phyloP scores from a whole-genome alignment of 1,284 basidiomycete genomes.

The Trametes sp. region DNA sequence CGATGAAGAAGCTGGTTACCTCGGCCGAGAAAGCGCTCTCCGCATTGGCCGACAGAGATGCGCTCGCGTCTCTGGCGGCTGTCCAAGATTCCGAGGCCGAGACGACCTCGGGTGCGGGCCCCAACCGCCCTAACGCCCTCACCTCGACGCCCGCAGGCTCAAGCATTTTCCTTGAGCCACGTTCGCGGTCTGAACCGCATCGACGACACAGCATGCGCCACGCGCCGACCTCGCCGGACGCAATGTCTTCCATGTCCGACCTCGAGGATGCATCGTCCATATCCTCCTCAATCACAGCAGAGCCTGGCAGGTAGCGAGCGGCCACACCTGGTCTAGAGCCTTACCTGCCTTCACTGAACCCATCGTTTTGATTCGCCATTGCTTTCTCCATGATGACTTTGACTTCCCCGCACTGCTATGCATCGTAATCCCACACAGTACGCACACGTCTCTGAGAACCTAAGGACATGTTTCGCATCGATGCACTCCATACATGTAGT shows the following conservation, averaged over 20 bases:
- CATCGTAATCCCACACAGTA: too few species aligned
- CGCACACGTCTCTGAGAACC: too few species aligned
- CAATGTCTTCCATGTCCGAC: constrained; percentile 1
- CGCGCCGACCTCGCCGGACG: background rate
- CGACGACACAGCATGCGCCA: background rate
- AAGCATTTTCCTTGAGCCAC: background rate
- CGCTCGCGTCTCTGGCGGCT: constrained; percentile 24
- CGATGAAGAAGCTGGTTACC: constrained; percentile 50
- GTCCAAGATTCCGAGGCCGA: background rate
- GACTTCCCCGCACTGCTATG: too few species aligned
- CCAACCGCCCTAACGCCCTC: background rate
- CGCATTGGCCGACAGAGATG: constrained; percentile 49
- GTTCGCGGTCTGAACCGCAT: background rate
- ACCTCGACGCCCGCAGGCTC: background rate
- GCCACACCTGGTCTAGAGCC: too few species aligned
- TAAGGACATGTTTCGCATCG: too few species aligned
- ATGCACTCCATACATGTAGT: too few species aligned
- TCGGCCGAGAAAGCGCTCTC: constrained; percentile 51
- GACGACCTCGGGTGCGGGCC: background rate
- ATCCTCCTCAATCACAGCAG: background rate
- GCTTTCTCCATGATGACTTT: too few species aligned
- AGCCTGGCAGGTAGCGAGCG: background rate
- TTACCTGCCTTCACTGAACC: too few species aligned
- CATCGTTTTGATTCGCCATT: too few species aligned
- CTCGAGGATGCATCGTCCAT: constrained; percentile 1